Evolutionary conservation across 2,329 filamentous ascomycete genomes (phyloP), one percentile per base, ranked within the genome.

Genomic region (Diaporthe aspalathi): DNA sequence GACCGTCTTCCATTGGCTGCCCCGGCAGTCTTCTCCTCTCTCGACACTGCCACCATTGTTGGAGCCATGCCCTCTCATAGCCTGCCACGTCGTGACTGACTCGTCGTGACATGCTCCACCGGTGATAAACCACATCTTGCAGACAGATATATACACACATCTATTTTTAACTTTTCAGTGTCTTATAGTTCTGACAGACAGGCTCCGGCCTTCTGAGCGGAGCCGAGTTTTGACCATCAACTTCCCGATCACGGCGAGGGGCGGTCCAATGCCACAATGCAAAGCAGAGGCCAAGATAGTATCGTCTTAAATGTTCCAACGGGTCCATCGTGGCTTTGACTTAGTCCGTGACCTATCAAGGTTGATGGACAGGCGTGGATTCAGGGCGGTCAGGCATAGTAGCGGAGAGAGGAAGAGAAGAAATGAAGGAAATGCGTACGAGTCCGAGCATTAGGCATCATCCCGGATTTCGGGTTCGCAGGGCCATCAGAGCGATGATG

Each of bases 141-240:
- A 1, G 1, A 20, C 3, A 7, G 6, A 38, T 16, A 2, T 17
- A 12, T 5, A 1, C 1, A 0, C 22, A 9, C 17, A 12, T 1
- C 16, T 50, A 65, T 38, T 49, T 49, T 49, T 50, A 50, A 29
- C 45, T 1, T 2, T 17, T 5, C 1, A 1, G 1, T 35, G 3
- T 1, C 27, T 6, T 5, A 3, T 3, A 43, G 5, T 3, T 17
- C 2, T 1, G 12, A 6, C 24, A 3, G 3, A 2, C 2, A 11
- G 2, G 2, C 17, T 47, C 32, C 9, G 17, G 11, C 3, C 1
- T 1, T 5, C 4, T 35, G 12, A 16, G 7, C 12, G 1, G 43
- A 11, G 24, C 24, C 40, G 27, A 20, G 20, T 11, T 22, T 7
- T 3, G 27, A 14, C n/a, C 17, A 0, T 1, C 35, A 11, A 4